Conservation (phyloP, 306 rosid species). For the Rosa chinensis region DNA sequence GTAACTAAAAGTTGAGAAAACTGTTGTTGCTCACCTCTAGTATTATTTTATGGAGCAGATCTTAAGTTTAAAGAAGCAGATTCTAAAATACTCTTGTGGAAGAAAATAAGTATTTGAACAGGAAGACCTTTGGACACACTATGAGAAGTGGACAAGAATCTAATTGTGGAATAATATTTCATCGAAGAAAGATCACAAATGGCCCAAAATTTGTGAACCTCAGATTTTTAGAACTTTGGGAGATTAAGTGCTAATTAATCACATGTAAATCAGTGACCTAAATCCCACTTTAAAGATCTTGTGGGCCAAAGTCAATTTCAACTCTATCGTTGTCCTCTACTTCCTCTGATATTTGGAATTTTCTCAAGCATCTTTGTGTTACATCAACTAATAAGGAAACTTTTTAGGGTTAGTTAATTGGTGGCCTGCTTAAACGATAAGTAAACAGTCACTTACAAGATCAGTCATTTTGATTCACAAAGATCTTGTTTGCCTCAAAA, state of each 20-base stretch:
- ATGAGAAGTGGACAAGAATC: constrained; percentile 34
- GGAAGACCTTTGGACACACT: constrained; percentile 24
- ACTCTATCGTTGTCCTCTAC: constrained; percentile 30
- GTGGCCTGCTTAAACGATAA: constrained; percentile 1
- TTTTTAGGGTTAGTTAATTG: constrained; percentile 27
- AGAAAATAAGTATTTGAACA: constrained; percentile 35
- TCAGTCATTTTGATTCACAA: not conserved
- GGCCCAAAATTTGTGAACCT: constrained; percentile 37
- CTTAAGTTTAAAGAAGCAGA: not conserved
- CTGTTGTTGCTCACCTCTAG: not conserved
- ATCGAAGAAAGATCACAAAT: constrained; percentile 23
- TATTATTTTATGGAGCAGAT: not conserved
- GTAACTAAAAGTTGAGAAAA: too few relatives aligned
- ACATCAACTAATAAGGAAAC: constrained; percentile 5
- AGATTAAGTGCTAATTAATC: too few relatives aligned
- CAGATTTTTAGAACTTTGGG: constrained; percentile 9
- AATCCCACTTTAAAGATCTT: constrained; percentile 33
- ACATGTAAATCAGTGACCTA: not conserved
- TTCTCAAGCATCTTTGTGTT: constrained; percentile 28
- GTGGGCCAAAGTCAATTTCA: constrained; percentile 34
- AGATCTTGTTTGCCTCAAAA: not conserved
- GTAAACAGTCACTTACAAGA: not conserved
- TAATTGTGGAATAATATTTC: constrained; percentile 19
- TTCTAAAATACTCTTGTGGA: not conserved
- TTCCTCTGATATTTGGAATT: constrained; percentile 28